A percentile compares a stretch with the other conserved stretches of the same genome.
Evolutionary conservation across 306 rosid species (phyloP).

Genomic region (Alnus rubra): DNA sequence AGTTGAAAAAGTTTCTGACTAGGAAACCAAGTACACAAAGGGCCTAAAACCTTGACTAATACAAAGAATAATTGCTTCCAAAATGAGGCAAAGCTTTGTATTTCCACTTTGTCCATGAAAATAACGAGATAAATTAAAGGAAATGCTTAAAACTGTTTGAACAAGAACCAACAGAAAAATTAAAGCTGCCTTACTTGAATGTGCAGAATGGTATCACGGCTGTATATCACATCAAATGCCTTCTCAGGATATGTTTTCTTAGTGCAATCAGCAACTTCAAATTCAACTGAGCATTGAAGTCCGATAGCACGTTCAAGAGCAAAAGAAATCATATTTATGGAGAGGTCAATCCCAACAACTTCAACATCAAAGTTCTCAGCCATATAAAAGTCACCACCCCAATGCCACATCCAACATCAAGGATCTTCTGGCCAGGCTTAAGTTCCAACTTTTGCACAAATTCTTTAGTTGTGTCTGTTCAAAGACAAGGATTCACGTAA

Average conservation of each 20-base stretch:
- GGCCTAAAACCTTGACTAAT: slow-evolving; percentile 4
- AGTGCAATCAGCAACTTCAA: slow-evolving; percentile 92
- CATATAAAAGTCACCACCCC: slow-evolving; percentile 99
- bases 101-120: not conserved
- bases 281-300: slow-evolving; percentile 69
- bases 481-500: slow-evolving; percentile 23
- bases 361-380: slow-evolving; percentile 77
- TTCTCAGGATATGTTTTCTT: slow-evolving; percentile 64
- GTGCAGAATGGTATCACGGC: slow-evolving; percentile 85
- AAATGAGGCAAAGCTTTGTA: not conserved
- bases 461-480: slow-evolving; percentile 85
- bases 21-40: not conserved
- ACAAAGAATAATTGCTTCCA: not conserved
- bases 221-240: slow-evolving; percentile 77
- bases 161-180: not conserved
- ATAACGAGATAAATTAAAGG: not conserved
- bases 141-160: slow-evolving; percentile 12
- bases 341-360: slow-evolving; percentile 89
- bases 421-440: slow-evolving; percentile 75
- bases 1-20: no score
- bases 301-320: slow-evolving; percentile 91
- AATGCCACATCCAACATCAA: slow-evolving; percentile 96
- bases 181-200: slow-evolving; percentile 58
- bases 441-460: slow-evolving; percentile 78
- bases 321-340: slow-evolving; percentile 86